Conservation (phyloP, 805 yeast genomes). For the Myxozyma geophila region DNA sequence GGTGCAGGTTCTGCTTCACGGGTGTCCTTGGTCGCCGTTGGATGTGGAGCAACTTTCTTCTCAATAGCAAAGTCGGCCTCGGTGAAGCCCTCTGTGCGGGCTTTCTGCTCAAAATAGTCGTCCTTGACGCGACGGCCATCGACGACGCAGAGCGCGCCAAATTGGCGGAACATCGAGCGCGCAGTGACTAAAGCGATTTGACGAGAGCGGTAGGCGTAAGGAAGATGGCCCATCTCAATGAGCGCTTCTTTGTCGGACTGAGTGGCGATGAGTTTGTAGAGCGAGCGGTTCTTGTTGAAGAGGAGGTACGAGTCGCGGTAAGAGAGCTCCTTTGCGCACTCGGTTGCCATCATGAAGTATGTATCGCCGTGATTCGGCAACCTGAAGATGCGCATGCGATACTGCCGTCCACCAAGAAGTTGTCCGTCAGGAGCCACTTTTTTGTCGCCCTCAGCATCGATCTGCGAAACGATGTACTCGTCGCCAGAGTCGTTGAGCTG, state of each 20-base stretch:
- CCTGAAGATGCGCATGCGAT: slow-evolving; percentile 49
- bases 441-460: slow-evolving; percentile 53
- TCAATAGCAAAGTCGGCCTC: slow-evolving; percentile 52
- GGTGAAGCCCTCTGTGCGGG: slow-evolving; percentile 51
- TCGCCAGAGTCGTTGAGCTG: slow-evolving; percentile 41
- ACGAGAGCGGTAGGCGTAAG: slow-evolving; percentile 43
- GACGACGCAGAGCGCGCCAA: slow-evolving; percentile 56
- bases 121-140: slow-evolving; percentile 57
- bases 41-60: slow-evolving; percentile 23
- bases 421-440: slow-evolving; percentile 51
- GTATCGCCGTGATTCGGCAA: slow-evolving; percentile 48
- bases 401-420: slow-evolving; percentile 49
- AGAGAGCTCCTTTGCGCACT: slow-evolving; percentile 50
- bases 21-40: slow-evolving; percentile 9
- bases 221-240: slow-evolving; percentile 43
- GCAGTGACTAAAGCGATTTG: slow-evolving; percentile 50
- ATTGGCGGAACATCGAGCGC: slow-evolving; percentile 52
- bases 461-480: slow-evolving; percentile 43
- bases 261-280: slow-evolving; percentile 47
- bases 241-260: slow-evolving; percentile 50
- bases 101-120: slow-evolving; percentile 60
- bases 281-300: slow-evolving; percentile 49
- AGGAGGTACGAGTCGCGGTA: slow-evolving; percentile 60
- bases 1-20: slow-evolving; percentile 1
- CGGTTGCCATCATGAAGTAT: slow-evolving; percentile 50